Evolutionary conservation across 192 early-diverging fungal species (phyloP), one percentile per base, ranked within the genome.

Genomic region (Linnemannia exigua): DNA sequence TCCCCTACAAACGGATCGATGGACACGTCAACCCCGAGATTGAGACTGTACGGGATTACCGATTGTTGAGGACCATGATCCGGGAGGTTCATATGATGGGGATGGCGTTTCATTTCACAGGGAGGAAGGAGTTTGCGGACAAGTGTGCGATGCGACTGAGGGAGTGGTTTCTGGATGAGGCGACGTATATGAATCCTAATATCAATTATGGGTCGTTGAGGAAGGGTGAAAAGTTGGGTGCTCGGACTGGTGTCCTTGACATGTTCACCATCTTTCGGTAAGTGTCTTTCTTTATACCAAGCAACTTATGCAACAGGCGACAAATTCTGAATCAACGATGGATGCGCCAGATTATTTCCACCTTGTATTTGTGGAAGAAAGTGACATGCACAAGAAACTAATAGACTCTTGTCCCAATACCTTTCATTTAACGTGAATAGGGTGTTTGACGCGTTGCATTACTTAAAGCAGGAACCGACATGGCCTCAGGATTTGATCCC

Each of bases 141-240:
- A 87, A 87, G 72, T 88, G 80, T 41, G 81, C 79, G 28, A 67
- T 86, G 50, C 72, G 89, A 4, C 41, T 94, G 22, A 76, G 74
- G n/a, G 81, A 84, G 41, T 93, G 93, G 92, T 94, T 94, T 76
- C 25, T 94, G 36, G 83, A 94, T 67, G 80, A 87, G 17, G 76
- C 61, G 8, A 93, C 92, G 5, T 81, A 80, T 25, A 94, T 94
- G 93, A 94, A 94, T 67, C 92, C 93, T 12, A 89, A 92, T 70
- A 77, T 94, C 47, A 88, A 93, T 48, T 94, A 88, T 84, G 91
- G 87, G 4, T 88, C 88, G 1, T 77, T 89, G 61, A 87, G 90
- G 61, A 89, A 82, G 44, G 92, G 92, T 16, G 73, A 85, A 44
- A 68, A 63, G 4, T 52, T 81, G n/a, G 90, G 90, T 2, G 75